Evolutionary conservation across 306 rosid genomes (phyloP).

Genomic region (Pueraria montana): DNA sequence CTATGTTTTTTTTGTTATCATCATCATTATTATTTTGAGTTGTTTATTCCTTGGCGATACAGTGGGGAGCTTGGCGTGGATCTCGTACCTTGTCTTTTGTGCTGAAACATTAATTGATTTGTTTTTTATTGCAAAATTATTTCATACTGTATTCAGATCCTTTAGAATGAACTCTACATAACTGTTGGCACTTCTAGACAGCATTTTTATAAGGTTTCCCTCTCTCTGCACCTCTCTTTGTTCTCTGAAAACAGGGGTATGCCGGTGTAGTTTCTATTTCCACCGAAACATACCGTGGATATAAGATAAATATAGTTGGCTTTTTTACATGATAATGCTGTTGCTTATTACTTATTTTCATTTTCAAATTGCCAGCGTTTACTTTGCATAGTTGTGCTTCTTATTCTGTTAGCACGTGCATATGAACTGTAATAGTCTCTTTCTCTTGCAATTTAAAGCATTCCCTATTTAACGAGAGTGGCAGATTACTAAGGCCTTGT

Average conservation of each 20-base stretch:
- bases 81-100: background rate
- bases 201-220: background rate
- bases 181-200: conserved; percentile 11
- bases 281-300: background rate
- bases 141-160: conserved; percentile 15
- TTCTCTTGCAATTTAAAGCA: conserved; percentile 14
- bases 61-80: conserved; percentile 12
- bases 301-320: background rate
- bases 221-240: background rate
- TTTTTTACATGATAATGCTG: background rate
- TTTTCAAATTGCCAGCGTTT: background rate
- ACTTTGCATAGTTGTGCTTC: background rate
- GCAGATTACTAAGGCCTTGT: background rate
- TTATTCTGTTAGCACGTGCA: background rate
- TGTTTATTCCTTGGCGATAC: conserved; percentile 8
- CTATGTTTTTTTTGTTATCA: too few relatives aligned
- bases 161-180: conserved; percentile 9
- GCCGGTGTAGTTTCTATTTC: background rate
- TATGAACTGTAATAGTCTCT: background rate
- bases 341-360: conserved; percentile 15
- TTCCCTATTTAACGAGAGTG: conserved; percentile 5
- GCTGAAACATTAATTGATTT: background rate
- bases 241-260: background rate
- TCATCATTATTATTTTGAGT: background rate
- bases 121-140: background rate